Evolutionary conservation across 371 early-diverging fungal genomes (phyloP).

Genomic region (Vairimorpha ceranae): DNA sequence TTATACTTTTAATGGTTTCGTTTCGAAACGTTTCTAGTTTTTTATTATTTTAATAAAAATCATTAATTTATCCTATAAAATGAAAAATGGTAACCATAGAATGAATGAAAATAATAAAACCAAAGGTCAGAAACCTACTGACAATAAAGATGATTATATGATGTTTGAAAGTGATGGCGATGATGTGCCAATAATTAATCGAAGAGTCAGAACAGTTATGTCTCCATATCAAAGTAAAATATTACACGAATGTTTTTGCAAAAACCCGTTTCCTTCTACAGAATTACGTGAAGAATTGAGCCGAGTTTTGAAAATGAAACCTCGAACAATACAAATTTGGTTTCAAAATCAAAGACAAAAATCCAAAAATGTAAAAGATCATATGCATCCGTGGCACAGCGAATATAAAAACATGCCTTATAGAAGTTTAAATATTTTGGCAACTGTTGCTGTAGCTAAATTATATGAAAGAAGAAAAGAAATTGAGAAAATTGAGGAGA

Average conservation of each 20-base stretch:
- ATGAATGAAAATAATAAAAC: neutral
- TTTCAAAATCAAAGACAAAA: conserved; percentile 64
- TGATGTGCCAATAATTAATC: conserved; percentile 37
- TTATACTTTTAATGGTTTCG: too few relatives aligned
- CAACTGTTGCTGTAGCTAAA: neutral
- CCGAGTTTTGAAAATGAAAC: conserved; percentile 45
- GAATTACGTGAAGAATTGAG: conserved; percentile 54
- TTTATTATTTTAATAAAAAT: too few relatives aligned
- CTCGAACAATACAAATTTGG: conserved; percentile 63
- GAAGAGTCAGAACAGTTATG: conserved; percentile 53
- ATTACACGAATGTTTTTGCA: conserved; percentile 50
- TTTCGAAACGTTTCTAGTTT: too few relatives aligned
- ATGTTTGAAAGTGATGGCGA: too few relatives aligned
- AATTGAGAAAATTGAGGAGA: neutral
- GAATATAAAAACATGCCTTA: neutral
- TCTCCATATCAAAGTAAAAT: conserved; percentile 44
- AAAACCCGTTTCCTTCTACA: conserved; percentile 59
- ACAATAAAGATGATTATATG: too few relatives aligned
- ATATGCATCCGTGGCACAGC: neutral
- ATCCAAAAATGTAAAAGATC: conserved; percentile 30
- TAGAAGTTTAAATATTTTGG: neutral
- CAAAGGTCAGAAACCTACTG: too few relatives aligned
- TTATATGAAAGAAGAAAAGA: neutral
- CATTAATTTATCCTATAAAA: neutral
- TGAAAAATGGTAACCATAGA: neutral